Conservation (phyloP, 2,329 filamentous ascomycete genomes). For the Pleoardoris graminearum region DNA sequence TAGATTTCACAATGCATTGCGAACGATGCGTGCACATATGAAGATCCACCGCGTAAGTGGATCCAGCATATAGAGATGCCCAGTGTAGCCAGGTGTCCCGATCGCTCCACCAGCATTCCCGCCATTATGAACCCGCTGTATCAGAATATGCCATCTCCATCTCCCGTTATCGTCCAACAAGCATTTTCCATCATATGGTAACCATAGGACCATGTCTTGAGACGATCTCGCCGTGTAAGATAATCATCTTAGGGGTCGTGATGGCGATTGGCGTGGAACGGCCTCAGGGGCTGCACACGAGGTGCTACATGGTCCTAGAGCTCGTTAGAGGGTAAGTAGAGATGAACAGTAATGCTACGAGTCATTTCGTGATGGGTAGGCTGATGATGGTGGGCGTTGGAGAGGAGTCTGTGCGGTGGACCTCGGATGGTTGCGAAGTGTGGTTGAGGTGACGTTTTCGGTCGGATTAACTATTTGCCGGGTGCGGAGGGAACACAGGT, state of each 20-base stretch:
- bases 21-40: not conserved
- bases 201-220: not conserved
- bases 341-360: not conserved
- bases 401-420: not conserved
- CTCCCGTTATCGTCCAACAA: not conserved
- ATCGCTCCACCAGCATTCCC: not conserved
- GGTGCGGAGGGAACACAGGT: too few species aligned
- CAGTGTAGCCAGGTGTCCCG: not conserved
- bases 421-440: slow-evolving; percentile 1
- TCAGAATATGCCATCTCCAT: not conserved
- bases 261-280: not conserved
- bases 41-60: not conserved
- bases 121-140: not conserved
- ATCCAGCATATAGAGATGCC: not conserved
- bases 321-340: not conserved
- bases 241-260: not conserved
- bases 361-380: not conserved
- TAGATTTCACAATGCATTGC: not conserved
- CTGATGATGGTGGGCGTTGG: not conserved
- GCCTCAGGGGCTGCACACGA: not conserved
- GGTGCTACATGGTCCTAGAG: not conserved
- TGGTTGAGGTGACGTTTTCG: not conserved
- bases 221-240: not conserved
- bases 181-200: not conserved
- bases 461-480: slow-evolving; percentile 3